Evolutionary conservation across 768 basidiomycete genomes (phyloP).

Genomic region (Trichaptum fuscoviolaceum): DNA sequence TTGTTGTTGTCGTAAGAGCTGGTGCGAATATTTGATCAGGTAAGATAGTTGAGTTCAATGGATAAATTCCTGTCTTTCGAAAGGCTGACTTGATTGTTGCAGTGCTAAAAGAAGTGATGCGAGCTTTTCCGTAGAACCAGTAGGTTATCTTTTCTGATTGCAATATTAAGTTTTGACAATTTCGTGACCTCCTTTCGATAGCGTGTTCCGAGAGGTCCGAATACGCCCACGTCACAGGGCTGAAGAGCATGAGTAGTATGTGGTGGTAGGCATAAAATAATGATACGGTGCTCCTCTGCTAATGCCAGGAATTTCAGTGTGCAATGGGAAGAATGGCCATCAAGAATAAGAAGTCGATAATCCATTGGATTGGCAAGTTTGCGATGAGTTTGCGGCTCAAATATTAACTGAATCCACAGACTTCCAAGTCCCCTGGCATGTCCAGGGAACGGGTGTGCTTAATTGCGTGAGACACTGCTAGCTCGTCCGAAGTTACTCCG

Average conservation of each 20-base stretch:
- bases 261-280: slow-evolving; percentile 30
- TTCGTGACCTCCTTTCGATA: slow-evolving; percentile 11
- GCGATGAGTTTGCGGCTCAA: slow-evolving; percentile 23
- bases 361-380: slow-evolving; percentile 5
- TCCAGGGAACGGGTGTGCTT: too few species aligned
- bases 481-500: too few species aligned
- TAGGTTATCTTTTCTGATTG: slow-evolving; percentile 26
- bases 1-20: slow-evolving; percentile 3
- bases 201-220: slow-evolving; percentile 26
- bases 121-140: slow-evolving; percentile 21
- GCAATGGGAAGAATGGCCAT: slow-evolving; percentile 35
- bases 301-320: slow-evolving; percentile 27
- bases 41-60: slow-evolving; percentile 21
- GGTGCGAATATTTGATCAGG: slow-evolving; percentile 3
- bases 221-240: slow-evolving; percentile 32
- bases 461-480: too few species aligned
- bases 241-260: slow-evolving; percentile 35
- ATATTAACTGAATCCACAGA: slow-evolving; percentile 34
- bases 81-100: slow-evolving; percentile 29
- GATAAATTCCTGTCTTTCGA: slow-evolving; percentile 26
- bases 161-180: slow-evolving; percentile 10
- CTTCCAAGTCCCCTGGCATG: too few species aligned
- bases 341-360: slow-evolving; percentile 29
- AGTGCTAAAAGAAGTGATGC: slow-evolving; percentile 13
- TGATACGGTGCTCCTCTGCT: slow-evolving; percentile 23